Percentiles rank a stretch among this genome's conserved stretches.
These are phyloP conservation scores for Tetracladium maxilliforme DNA, from an alignment of 2,329 filamentous ascomycete genomes.

Conservation along the genomic window DNA sequence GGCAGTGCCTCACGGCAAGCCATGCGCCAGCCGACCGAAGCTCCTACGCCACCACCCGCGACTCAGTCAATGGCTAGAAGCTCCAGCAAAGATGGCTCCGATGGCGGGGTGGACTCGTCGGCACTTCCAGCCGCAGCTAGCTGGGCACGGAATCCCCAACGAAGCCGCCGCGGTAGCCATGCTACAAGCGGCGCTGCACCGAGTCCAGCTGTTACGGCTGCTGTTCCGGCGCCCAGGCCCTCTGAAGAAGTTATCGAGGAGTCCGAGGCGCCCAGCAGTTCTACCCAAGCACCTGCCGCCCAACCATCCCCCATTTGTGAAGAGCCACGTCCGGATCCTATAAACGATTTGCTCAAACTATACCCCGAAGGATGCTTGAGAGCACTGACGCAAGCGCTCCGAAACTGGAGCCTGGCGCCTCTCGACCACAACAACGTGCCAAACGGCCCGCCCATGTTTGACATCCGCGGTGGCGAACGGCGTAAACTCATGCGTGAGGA, in stretches of 20 bases:
- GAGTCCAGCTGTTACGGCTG: slow-evolving; percentile 60
- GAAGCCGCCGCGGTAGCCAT: slow-evolving; percentile 60
- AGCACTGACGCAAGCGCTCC: too few relatives aligned
- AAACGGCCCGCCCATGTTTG: slow-evolving; percentile 79
- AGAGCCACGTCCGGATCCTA: too few relatives aligned
- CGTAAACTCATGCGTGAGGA: slow-evolving; percentile 65
- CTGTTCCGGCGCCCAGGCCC: slow-evolving; percentile 39
- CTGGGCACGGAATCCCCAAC: slow-evolving; percentile 65
- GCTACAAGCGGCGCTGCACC: slow-evolving; percentile 69
- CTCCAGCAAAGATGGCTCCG: slow-evolving; percentile 63
- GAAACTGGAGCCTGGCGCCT: too few relatives aligned
- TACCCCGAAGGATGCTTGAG: too few relatives aligned
- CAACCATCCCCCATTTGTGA: too few relatives aligned
- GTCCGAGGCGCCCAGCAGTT: slow-evolving; percentile 21
- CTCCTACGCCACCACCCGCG: slow-evolving; percentile 17
- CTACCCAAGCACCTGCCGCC: too few relatives aligned
- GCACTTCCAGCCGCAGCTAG: slow-evolving; percentile 88
- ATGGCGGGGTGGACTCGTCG: slow-evolving; percentile 66
- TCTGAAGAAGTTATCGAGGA: slow-evolving; percentile 33
- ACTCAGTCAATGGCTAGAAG: slow-evolving; percentile 59
- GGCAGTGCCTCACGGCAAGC: slow-evolving; percentile 35
- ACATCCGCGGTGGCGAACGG: slow-evolving; percentile 68
- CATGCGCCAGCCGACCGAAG: slow-evolving; percentile 33
- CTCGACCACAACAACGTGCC: too few relatives aligned
- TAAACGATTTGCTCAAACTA: too few relatives aligned